Base-by-base conservation (phyloP, 306 rosid species). In the Ormosia emarginata region DNA sequence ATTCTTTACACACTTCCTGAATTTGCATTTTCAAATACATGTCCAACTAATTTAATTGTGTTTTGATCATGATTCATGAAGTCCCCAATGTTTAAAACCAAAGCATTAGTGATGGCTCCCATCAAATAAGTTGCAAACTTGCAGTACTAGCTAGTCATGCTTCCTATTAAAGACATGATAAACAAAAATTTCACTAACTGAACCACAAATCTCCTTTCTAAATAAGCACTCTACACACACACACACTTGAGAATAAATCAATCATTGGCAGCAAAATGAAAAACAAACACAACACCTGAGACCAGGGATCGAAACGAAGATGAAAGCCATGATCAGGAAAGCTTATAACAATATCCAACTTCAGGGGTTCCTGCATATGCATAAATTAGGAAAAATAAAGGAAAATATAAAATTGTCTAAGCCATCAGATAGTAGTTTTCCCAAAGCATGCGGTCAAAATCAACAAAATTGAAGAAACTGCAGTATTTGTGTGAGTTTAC, bases 251-350 rank as follows among this genome's bases (percentile, higher is more conserved):
- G 46, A 58, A 72, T 50, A 67, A 71, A 71, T 47, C 61, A 18
- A 63, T 41, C 2, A 46, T 30, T 24, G 68, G 17, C 44, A 44
- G 32, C 9, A 65, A 56, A n/a, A 50, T 18, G 9, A 57, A 8
- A 32, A 30, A 32, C 7, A 14, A 12, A 24, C 74, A 82, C 14
- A 62, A 63, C 57, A 95, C 99, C 99, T 96, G 99, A 46, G 98
- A 96, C 97, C 98, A 92, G 3, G 99, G 94, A 88, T 96, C 98
- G 37, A 96, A 96, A 3, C 99, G 97, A 62, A 96, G 97, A 90
- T 96, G 98, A 85, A 93, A 96, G 29, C 99, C 99, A 56, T 96
- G 99, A 81, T 96, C 99, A 0, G 99, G 99, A 82, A 96, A 96
- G 89, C 97, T 92, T 84, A 96, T 92, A 74, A 96, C 99, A 65